These are phyloP conservation scores for Farysia itapuensis DNA, from an alignment of 1,284 basidiomycete species.

Conservation along the genomic window DNA sequence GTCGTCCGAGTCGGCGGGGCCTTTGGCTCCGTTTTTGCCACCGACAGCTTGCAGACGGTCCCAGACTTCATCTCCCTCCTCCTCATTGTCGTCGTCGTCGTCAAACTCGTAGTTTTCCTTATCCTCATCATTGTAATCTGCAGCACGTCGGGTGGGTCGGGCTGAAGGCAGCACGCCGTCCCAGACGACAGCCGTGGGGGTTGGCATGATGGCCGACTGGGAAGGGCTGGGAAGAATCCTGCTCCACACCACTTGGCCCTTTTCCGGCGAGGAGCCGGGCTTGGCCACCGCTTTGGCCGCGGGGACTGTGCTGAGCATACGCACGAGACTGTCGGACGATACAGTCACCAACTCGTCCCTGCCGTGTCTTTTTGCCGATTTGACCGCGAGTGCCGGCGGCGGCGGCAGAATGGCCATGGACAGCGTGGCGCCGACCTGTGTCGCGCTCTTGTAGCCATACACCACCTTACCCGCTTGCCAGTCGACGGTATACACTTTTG, in stretches of 20 bases:
- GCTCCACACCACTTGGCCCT: conserved; percentile 11
- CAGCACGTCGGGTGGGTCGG: background rate
- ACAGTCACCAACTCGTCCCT: conserved; percentile 15
- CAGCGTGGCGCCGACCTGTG: conserved; percentile 14
- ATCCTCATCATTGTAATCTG: background rate
- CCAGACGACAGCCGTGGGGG: conserved; percentile 25
- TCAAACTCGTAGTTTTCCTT: background rate
- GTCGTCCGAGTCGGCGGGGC: conserved; percentile 6
- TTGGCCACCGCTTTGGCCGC: conserved; percentile 9
- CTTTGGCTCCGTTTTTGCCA: background rate
- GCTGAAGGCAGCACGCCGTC: conserved; percentile 20
- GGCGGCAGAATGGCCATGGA: conserved; percentile 16
- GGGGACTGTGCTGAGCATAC: conserved; percentile 12
- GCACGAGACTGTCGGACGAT: conserved; percentile 20
- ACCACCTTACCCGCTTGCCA: conserved; percentile 23
- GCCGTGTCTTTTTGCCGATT: background rate
- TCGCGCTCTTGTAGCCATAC: conserved; percentile 34
- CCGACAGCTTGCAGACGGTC: conserved; percentile 22
- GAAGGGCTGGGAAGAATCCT: conserved; percentile 10
- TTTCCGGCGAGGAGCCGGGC: conserved; percentile 9
- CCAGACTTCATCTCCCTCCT: conserved; percentile 30
- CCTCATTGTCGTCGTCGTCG: conserved; percentile 7
- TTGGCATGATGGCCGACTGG: conserved; percentile 10
- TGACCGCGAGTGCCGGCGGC: background rate
- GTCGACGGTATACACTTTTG: conserved; percentile 39